phyloP scores from a whole-genome alignment of 495 filamentous ascomycete genomes.

The Haplographium delicatum region DNA sequence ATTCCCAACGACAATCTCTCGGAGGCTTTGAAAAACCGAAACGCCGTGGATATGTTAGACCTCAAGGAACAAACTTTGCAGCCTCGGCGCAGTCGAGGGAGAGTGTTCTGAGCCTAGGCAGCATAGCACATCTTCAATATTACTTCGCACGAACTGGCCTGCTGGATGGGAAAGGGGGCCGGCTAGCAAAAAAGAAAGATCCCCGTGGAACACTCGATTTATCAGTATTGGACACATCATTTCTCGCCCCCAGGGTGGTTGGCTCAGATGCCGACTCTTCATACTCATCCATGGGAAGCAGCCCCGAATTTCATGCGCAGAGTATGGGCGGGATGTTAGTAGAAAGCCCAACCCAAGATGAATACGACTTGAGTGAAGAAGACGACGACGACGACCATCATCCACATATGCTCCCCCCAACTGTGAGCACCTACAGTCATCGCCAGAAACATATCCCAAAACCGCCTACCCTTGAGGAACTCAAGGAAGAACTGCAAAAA shows the following conservation, averaged over 20 bases:
- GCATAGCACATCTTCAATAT: conserved; percentile 95
- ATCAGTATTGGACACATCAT: conserved; percentile 39
- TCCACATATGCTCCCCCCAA: conserved; percentile 83
- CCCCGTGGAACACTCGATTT: conserved; percentile 16
- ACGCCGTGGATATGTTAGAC: conserved; percentile 81
- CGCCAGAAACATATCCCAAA: conserved; percentile 81
- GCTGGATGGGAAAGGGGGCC: conserved; percentile 87
- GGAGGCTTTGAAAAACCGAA: conserved; percentile 42
- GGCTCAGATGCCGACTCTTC: conserved; percentile 47
- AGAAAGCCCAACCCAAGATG: conserved; percentile 37
- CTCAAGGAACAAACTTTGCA: conserved; percentile 85
- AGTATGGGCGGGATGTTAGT: conserved; percentile 25
- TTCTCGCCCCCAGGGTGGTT: conserved; percentile 33
- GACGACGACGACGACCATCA: conserved; percentile 58
- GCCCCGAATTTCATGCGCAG: conserved; percentile 42
- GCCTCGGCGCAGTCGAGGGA: conserved; percentile 83
- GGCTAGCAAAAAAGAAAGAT: conserved; percentile 57
- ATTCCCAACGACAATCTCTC: conserved; percentile 48
- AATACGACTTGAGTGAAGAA: conserved; percentile 48
- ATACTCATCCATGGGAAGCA: conserved; percentile 51
- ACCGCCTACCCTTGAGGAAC: conserved; percentile 71
- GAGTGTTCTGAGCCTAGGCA: conserved; percentile 91
- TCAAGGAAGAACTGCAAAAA: conserved; percentile 67
- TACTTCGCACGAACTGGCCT: conserved; percentile 95
- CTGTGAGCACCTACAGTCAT: conserved; percentile 91